Base-by-base conservation (phyloP, 164 flowering plant species). In the Kalanchoe fedtschenkoi region DNA sequence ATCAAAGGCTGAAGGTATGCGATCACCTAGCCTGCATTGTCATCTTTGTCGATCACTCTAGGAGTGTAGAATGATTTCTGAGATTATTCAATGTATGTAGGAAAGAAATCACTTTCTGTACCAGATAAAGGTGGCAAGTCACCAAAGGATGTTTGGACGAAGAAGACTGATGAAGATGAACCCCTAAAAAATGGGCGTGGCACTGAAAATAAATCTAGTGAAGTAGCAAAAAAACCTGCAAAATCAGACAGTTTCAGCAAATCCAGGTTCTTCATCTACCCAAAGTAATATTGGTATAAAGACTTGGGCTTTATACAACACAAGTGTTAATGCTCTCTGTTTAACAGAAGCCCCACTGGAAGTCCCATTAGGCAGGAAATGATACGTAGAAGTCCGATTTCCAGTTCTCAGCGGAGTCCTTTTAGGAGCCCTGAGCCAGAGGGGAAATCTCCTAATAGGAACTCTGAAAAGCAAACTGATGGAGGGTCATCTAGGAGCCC, bases 251-350 rank as follows among this genome's bases (percentile, higher is more conserved):
- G 68, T 66, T 62, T 75, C 8, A 65, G 64, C 67, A 77, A 72
- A 75, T 78, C 87, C 68, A 83, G 90, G 96, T 88, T 66, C 32
- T 51, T 51, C 14, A n/a, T n/a, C n/a, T n/a, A n/a, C n/a, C n/a
- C n/a, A n/a, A n/a, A n/a, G n/a, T n/a, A n/a, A n/a, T 51, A 51
- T 30, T 51, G 30, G 16, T 26, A 2, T 26, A 51, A 2, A 3
- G 24, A 26, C 4, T 24, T 6, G 2, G 21, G 5, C 13, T 24
- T 11, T 51, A 17, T 26, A 14, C 2, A 26, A 51, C n/a, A n/a
- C n/a, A n/a, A n/a, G n/a, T n/a, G n/a, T n/a, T n/a, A n/a, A n/a
- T n/a, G 35, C 53, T 55, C 24, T 47, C 55, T 74, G 17, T 62
- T 71, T 54, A 47, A 24, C 76, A 83, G 89, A 74, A 80, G 77